Evolutionary conservation across 2,329 filamentous ascomycete species (phyloP).

Genomic region (Tetracladium maxilliforme): DNA sequence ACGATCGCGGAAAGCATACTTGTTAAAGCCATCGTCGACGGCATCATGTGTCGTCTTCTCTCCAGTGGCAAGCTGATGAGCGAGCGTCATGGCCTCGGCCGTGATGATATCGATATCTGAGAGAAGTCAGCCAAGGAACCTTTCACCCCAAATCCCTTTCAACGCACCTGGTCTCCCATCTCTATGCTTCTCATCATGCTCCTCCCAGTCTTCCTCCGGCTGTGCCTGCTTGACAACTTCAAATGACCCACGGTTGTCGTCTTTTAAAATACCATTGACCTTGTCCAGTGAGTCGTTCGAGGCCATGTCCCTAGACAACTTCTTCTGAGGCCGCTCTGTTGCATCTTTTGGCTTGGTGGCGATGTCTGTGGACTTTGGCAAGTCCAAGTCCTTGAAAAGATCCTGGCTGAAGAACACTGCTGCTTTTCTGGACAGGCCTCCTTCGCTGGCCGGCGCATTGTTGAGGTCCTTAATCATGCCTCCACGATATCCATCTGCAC

Average conservation of each 20-base stretch:
- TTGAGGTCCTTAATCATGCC: conserved; percentile 49
- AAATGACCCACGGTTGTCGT: conserved; percentile 21
- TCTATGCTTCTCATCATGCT: conserved; percentile 43
- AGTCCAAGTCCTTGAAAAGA: conserved; percentile 57
- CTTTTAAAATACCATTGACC: no score
- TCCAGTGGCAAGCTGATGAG: conserved; percentile 79
- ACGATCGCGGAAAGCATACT: conserved; percentile 74
- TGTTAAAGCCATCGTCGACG: conserved; percentile 87
- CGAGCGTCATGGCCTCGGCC: conserved; percentile 97
- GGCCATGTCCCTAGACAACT: no score
- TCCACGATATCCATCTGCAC: conserved; percentile 23
- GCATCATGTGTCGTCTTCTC: conserved; percentile 67
- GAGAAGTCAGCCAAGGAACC: conserved; percentile 7
- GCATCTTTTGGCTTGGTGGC: conserved; percentile 11
- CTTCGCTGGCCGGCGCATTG: conserved; percentile 28
- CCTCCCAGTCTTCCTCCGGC: conserved; percentile 49
- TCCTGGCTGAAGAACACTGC: conserved; percentile 88
- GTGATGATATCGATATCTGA: conserved; percentile 95
- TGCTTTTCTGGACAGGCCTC: conserved; percentile 69
- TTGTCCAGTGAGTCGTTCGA: conserved; percentile 5
- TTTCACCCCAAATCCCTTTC: neutral
- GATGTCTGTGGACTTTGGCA: conserved; percentile 9
- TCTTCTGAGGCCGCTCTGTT: conserved; percentile 1
- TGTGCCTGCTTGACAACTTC: conserved; percentile 42
- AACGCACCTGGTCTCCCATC: conserved; percentile 46